A percentile compares a stretch with the other conserved stretches of the same genome.
Evolutionary conservation across 148 eudicot genomes (phyloP).

Genomic region (Vaccinium macrocarpon): DNA sequence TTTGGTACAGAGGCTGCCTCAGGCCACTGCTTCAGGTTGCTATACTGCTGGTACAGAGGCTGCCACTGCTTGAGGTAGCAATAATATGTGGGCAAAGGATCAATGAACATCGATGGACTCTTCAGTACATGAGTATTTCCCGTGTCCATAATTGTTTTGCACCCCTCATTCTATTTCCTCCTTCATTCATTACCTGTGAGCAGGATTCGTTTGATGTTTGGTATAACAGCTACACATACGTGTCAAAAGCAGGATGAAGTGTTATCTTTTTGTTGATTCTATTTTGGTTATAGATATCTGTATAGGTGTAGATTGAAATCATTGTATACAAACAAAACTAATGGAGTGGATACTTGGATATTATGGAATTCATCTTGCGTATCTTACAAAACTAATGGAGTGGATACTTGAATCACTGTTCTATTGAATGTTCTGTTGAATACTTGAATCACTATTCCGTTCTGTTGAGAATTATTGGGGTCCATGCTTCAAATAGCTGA

Average conservation of each 20-base stretch:
- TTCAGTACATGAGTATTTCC: too few relatives aligned
- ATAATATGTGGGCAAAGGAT: too few relatives aligned
- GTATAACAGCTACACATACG: slow-evolving; percentile 18
- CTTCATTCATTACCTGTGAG: slow-evolving; percentile 3
- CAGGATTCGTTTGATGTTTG: slow-evolving; percentile 12
- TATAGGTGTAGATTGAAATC: slow-evolving; percentile 19
- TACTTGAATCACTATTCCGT: too few relatives aligned
- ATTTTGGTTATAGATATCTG: slow-evolving; percentile 21
- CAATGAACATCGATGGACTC: too few relatives aligned
- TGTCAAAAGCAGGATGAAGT: slow-evolving; percentile 40
- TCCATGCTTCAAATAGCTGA: slow-evolving; percentile 6
- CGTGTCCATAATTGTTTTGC: too few relatives aligned
- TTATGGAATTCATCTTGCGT: slow-evolving; percentile 9
- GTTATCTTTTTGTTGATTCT: slow-evolving; percentile 19
- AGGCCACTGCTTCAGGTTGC: too few relatives aligned
- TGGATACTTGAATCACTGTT: background rate
- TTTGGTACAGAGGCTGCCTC: too few relatives aligned
- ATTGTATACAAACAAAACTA: slow-evolving; percentile 27
- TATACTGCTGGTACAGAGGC: too few relatives aligned
- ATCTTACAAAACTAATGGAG: too few relatives aligned
- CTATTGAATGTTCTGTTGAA: background rate
- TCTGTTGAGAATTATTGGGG: slow-evolving; percentile 1
- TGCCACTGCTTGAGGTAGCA: too few relatives aligned
- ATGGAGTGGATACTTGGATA: slow-evolving; percentile 32
- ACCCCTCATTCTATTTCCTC: background rate